Conservation (phyloP, 169 alveolate genomes). For the Neospora caninum region DNA sequence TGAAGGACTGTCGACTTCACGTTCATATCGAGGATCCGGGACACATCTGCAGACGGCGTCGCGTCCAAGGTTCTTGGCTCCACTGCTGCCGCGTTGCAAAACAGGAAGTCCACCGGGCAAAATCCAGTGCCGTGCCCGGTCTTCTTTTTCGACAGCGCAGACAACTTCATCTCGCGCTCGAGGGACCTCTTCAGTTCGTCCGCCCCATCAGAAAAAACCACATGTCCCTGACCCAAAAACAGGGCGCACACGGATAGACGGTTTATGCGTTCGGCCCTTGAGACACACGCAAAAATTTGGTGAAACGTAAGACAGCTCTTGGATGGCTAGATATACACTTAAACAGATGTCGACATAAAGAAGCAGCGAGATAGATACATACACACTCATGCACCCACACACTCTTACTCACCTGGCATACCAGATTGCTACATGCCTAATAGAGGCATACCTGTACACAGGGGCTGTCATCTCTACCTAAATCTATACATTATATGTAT, state of each 20-base stretch:
- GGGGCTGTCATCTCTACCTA: neutral
- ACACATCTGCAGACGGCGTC: constrained; percentile 1
- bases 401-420: too few relatives aligned
- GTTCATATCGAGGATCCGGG: constrained; percentile 31
- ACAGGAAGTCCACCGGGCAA: constrained; percentile 46
- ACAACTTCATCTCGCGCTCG: neutral
- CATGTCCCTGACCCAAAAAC: neutral
- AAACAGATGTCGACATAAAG: too few relatives aligned
- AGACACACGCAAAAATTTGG: too few relatives aligned
- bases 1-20: constrained; percentile 51
- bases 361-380: too few relatives aligned
- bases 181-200: neutral
- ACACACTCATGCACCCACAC: too few relatives aligned
- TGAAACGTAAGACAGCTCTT: too few relatives aligned
- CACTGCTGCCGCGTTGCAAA: constrained; percentile 65
- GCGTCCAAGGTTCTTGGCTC: constrained; percentile 60
- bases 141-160: too few relatives aligned
- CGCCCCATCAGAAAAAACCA: neutral
- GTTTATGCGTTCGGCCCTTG: too few relatives aligned
- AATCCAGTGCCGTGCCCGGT: neutral
- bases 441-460: neutral
- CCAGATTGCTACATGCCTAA: too few relatives aligned
- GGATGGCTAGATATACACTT: too few relatives aligned
- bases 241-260: neutral
- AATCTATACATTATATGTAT: neutral